Evolutionary conservation across 768 basidiomycete species (phyloP), one percentile per base, ranked within the genome.

Genomic region (Termitomyces sp.): DNA sequence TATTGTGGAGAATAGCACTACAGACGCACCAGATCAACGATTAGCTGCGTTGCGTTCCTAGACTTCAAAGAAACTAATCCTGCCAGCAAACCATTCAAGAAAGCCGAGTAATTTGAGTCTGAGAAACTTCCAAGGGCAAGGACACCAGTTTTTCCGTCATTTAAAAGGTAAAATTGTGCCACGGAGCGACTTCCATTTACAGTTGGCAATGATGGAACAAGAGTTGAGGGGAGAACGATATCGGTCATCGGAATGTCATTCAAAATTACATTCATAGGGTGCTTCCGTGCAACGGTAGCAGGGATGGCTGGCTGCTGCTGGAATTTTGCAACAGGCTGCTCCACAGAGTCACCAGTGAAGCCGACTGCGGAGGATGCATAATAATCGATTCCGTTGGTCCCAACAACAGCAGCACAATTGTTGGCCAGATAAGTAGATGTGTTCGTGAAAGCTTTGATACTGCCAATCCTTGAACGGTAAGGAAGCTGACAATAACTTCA

Each of bases 71-170:
- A 74, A 52, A 73, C 63, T 59, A 85, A 63, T 10, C 84, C 83
- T 18, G 69, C 65, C 48, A 85, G 56, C 49, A 87, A 62, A 38
- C 73, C 72, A 35, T 65, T 58, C 54, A 77, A 70, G 60, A 84
- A 79, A 7, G 58, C 58, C 33, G 67, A 67, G 59, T 78, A 80
- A 57, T 73, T 71, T 40, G 63, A 66, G 3, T 77, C 80, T 2
- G 79, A 77, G 67, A 85, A 85, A 66, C 81, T 83, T 18, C 83
- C 82, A 5, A 85, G 74, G 5, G 81, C 80, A 38, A 84, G 70
- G 13, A 84, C 79, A 40, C 83, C 83, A 4, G 82, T 85, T 54
- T 68, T 73, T 22, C 72, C 73, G 60, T 83, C 82, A 3, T 74
- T 67, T n/a, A 83, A 69, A 65, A 83, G 65, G 62, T 77, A 82